Conservation (phyloP, 305 asterid species). For the Fraxinus platypoda region DNA sequence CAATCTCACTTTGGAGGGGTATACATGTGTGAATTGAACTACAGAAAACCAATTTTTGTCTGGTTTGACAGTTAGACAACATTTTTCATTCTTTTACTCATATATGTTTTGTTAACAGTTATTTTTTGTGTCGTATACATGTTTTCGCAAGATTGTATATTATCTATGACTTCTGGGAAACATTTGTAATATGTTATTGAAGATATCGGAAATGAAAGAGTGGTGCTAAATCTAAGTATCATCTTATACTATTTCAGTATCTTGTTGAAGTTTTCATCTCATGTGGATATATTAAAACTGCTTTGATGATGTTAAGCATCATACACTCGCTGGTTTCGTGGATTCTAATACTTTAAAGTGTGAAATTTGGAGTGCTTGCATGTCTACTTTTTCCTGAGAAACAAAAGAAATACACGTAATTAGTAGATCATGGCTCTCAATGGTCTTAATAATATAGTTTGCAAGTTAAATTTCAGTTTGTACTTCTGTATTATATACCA, state of each 20-base stretch:
- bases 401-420: background rate
- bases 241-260: conserved; percentile 2
- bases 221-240: background rate
- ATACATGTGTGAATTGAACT: background rate
- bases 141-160: background rate
- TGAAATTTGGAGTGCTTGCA: background rate
- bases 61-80: too few relatives aligned
- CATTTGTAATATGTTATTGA: background rate
- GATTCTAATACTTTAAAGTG: background rate
- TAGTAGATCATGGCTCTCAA: background rate
- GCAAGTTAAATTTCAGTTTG: background rate
- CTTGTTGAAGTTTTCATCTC: background rate
- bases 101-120: background rate
- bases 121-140: background rate
- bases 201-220: background rate
- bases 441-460: background rate
- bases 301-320: background rate
- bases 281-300: background rate
- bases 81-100: background rate
- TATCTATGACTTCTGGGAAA: background rate
- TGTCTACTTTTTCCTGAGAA: background rate
- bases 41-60: background rate
- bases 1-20: background rate
- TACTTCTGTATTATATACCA: background rate
- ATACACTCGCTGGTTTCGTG: background rate